Base-by-base conservation (phyloP, 2,329 filamentous ascomycete species). In the Leptographium flavum region DNA sequence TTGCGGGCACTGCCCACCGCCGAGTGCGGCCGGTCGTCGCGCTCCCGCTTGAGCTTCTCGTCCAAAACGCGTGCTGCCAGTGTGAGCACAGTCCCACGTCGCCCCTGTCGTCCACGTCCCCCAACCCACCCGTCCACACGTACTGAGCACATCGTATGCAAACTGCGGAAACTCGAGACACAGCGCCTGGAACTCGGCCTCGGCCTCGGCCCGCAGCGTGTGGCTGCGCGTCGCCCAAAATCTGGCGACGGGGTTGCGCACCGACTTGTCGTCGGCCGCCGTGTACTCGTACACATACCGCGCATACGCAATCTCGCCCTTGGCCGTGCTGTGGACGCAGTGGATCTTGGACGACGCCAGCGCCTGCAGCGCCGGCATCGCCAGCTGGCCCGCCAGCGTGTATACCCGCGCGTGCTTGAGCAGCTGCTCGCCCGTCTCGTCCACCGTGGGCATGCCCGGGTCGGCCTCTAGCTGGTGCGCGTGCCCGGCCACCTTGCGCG, bases 81-180 rank as follows among this genome's bases (percentile, higher is more conserved):
- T 6, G 23, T 2, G 7, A 21, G 23, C 25, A n/a, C n/a, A n/a
- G n/a, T n/a, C n/a, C n/a, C n/a, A n/a, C n/a, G n/a, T n/a, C n/a
- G n/a, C n/a, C n/a, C n/a, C n/a, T n/a, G n/a, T n/a, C n/a, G n/a
- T n/a, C n/a, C n/a, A n/a, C n/a, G n/a, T n/a, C n/a, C n/a, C n/a
- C n/a, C n/a, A n/a, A n/a, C n/a, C n/a, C n/a, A n/a, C n/a, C n/a
- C n/a, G n/a, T n/a, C n/a, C n/a, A n/a, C 45, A 67, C 72, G 53
- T 69, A 86, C 78, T 87, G 49, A 95, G 75, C 46, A 96, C 84
- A 62, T 95, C 88, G 67, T 88, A 95, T 57, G 83, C 83, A 59
- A 95, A 95, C 59, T 93, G 83, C 17, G 88, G 88, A 59, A 81
- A 87, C 64, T 94, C 84, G 60, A 94, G 66, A 65, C 88, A 94